phyloP scores from a whole-genome alignment of 495 filamentous ascomycete genomes.

The Tuber indicum region DNA sequence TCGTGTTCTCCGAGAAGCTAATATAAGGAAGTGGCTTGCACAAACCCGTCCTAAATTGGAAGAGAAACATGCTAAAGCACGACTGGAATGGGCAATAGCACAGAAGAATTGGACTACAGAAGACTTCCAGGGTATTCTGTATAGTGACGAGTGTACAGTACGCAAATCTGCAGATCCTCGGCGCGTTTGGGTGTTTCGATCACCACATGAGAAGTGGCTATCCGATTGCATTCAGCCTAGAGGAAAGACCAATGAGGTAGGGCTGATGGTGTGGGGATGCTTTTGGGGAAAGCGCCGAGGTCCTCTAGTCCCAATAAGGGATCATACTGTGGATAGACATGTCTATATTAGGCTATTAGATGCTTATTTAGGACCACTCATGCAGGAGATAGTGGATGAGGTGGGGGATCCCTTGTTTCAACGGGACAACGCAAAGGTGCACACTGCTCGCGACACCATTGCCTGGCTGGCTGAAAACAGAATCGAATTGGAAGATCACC shows the following conservation, averaged over 20 bases:
- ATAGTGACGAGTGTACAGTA: conserved; percentile 14
- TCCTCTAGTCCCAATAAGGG: conserved; percentile 17
- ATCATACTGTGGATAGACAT: conserved; percentile 6
- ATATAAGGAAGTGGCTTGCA: conserved; percentile 4
- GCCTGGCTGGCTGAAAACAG: conserved; percentile 25
- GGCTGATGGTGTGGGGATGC: not conserved
- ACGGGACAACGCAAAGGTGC: conserved; percentile 36
- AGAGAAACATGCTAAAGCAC: not conserved
- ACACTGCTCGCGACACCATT: conserved; percentile 23
- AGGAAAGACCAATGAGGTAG: conserved; percentile 8
- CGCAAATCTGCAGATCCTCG: conserved; percentile 11
- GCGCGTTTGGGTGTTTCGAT: conserved; percentile 14
- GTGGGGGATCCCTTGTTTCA: conserved; percentile 13
- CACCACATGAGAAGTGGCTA: conserved; percentile 25
- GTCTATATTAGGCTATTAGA: not conserved
- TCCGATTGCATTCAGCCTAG: conserved; percentile 25
- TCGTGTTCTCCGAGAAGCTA: not conserved
- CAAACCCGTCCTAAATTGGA: not conserved
- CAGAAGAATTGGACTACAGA: not conserved
- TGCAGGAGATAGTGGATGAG: not conserved
- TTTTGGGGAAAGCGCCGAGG: conserved; percentile 11
- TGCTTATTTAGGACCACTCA: not conserved
- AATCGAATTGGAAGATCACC: conserved; percentile 36
- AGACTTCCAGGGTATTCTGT: not conserved
- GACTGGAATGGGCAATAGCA: not conserved